Evolutionary conservation across 306 rosid species (phyloP).

Genomic region (Cucumis sativus): DNA sequence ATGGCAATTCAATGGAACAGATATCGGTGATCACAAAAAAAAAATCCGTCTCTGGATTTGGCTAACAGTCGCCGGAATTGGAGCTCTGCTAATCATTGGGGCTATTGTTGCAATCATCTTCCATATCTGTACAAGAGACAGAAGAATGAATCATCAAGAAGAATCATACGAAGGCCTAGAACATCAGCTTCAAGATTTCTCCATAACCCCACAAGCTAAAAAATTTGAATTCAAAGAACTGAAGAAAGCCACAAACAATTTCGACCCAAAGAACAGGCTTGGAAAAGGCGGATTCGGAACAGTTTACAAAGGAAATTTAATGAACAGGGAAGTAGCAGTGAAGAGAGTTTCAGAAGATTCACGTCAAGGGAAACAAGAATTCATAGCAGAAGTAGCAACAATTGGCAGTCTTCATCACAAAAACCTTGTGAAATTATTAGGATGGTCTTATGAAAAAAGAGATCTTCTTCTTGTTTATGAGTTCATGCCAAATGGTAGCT

Average conservation of each 20-base stretch:
- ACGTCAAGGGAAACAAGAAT: conserved; percentile 68
- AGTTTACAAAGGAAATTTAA: conserved; percentile 45
- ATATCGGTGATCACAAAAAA: neutral
- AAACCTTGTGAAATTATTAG: conserved; percentile 59
- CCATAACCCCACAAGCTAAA: conserved; percentile 31
- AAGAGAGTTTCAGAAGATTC: conserved; percentile 58
- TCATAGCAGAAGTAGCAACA: conserved; percentile 69
- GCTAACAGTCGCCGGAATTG: conserved; percentile 17
- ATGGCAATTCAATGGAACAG: conserved; percentile 31
- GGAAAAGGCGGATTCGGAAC: conserved; percentile 85
- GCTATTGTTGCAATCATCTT: conserved; percentile 2
- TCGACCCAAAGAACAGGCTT: conserved; percentile 47
- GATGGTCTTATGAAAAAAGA: conserved; percentile 67
- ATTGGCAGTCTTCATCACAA: conserved; percentile 66
- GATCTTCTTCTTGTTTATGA: conserved; percentile 79
- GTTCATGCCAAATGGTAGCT: conserved; percentile 69
- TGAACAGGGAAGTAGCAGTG: conserved; percentile 48
- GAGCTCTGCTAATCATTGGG: conserved; percentile 7
- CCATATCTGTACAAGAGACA: conserved; percentile 13
- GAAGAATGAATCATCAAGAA: conserved; percentile 9
- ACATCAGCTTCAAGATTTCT: conserved; percentile 37
- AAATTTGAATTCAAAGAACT: conserved; percentile 37
- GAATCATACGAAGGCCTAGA: conserved; percentile 43
- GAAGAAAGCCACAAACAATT: conserved; percentile 41
- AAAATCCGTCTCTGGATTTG: conserved; percentile 31